A percentile compares a stretch with the other conserved stretches of the same genome.
These are phyloP conservation scores for Carpinus viminea DNA, from an alignment of 306 rosid genomes.

Conservation along the genomic window DNA sequence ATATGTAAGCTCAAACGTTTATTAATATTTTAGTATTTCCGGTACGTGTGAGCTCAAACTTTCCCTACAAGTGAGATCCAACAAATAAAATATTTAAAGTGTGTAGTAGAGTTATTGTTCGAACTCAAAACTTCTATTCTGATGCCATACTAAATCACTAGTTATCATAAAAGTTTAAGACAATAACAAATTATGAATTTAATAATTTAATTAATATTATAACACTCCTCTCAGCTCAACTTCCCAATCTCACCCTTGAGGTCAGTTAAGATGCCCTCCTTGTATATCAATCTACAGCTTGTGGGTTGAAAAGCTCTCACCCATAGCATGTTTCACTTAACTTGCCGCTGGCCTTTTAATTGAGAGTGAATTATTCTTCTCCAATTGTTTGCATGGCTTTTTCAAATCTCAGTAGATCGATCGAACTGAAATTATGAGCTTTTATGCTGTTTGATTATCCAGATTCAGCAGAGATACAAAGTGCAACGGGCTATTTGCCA, in stretches of 20 bases:
- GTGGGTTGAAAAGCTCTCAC: not conserved
- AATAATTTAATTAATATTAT: too few relatives aligned
- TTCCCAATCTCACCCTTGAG: not conserved
- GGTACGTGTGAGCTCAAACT: too few relatives aligned
- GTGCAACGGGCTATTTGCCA: constrained; percentile 79
- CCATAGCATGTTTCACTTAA: not conserved
- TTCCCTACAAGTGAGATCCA: too few relatives aligned
- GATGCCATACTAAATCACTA: too few relatives aligned
- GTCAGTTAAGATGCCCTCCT: not conserved
- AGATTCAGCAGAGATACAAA: constrained; percentile 89
- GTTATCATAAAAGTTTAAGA: too few relatives aligned
- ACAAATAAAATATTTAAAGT: too few relatives aligned
- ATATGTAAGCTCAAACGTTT: too few relatives aligned
- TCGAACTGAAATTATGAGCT: not conserved
- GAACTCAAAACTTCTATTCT: too few relatives aligned
- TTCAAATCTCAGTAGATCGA: not conserved
- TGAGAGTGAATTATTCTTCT: not conserved
- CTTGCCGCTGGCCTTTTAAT: not conserved
- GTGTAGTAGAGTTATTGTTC: too few relatives aligned
- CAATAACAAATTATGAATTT: too few relatives aligned
- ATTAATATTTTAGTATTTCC: too few relatives aligned
- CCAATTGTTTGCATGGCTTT: not conserved
- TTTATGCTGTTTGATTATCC: constrained; percentile 26
- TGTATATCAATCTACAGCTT: not conserved
- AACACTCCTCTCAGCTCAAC: too few relatives aligned